A percentile compares a stretch with the other conserved stretches of the same genome.
phyloP scores from a whole-genome alignment of 345 rosid species.

The Gossypium anomalum region DNA sequence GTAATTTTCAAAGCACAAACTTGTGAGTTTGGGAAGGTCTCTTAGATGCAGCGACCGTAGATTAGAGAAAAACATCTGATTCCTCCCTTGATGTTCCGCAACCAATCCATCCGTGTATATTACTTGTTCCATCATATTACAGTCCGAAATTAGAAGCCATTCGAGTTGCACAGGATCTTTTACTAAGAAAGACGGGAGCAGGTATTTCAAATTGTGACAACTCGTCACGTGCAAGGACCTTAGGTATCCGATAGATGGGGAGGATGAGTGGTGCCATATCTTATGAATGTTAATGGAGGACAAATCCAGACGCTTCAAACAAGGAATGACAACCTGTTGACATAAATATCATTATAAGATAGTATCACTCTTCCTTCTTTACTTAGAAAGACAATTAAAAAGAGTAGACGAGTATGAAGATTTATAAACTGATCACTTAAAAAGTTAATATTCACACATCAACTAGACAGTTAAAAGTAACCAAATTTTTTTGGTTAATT shows the following conservation, averaged over 20 bases:
- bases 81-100: neutral
- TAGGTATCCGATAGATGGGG: neutral
- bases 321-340: neutral
- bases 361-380: neutral
- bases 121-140: constrained; percentile 4
- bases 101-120: neutral
- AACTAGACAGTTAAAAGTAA: too few relatives aligned
- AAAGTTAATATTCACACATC: too few relatives aligned
- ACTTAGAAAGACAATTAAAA: too few relatives aligned
- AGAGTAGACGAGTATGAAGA: too few relatives aligned
- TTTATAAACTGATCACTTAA: too few relatives aligned
- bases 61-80: neutral
- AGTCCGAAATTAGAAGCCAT: fast-evolving
- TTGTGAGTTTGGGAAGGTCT: constrained; percentile 9
- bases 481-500: too few relatives aligned
- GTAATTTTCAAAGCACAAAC: constrained; percentile 6
- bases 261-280: neutral
- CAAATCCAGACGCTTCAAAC: fast-evolving
- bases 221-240: fast-evolving
- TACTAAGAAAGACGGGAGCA: neutral
- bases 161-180: neutral
- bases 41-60: fast-evolving
- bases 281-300: neutral
- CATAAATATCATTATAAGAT: neutral
- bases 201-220: neutral